Percentiles rank a stretch among this genome's conserved stretches.
Conservation (phyloP, 2,329 filamentous ascomycete species). For the Talaromyces sp. region DNA sequence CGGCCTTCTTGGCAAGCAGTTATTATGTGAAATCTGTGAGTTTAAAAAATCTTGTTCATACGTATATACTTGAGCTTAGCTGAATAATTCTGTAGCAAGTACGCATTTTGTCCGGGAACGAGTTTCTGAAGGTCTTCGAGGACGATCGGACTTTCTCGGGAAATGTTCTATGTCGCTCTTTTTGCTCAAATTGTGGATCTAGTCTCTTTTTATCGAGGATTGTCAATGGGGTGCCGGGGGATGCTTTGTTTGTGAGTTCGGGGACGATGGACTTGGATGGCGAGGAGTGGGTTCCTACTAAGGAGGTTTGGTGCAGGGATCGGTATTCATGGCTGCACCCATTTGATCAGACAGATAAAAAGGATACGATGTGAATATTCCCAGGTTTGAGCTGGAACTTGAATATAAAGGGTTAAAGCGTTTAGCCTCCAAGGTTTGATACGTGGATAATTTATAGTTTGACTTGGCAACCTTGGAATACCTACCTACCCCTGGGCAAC, state of each 20-base stretch:
- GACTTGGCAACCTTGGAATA: too few relatives aligned
- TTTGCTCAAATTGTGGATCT: slow-evolving; percentile 26
- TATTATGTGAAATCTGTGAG: slow-evolving; percentile 17
- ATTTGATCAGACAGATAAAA: neutral
- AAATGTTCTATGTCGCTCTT: slow-evolving; percentile 15
- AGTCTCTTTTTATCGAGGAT: slow-evolving; percentile 6
- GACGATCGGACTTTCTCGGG: slow-evolving; percentile 13
- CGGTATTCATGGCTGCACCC: neutral
- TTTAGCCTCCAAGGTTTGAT: too few relatives aligned
- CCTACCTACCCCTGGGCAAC: too few relatives aligned
- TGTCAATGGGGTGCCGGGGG: neutral
- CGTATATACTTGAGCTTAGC: neutral
- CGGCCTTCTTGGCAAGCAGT: slow-evolving; percentile 25
- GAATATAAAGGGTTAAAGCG: too few relatives aligned
- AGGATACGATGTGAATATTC: neutral
- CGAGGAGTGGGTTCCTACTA: neutral
- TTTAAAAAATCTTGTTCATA: too few relatives aligned
- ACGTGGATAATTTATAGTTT: too few relatives aligned
- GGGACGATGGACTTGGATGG: neutral
- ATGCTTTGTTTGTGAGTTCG: neutral
- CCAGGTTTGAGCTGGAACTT: neutral
- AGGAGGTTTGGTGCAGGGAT: neutral
- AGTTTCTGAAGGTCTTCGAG: slow-evolving; percentile 18
- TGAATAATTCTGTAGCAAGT: slow-evolving; percentile 10
- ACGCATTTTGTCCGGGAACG: slow-evolving; percentile 10